phyloP scores from a whole-genome alignment of 371 early-diverging fungal genomes.

The Actinomortierella ambigua region DNA sequence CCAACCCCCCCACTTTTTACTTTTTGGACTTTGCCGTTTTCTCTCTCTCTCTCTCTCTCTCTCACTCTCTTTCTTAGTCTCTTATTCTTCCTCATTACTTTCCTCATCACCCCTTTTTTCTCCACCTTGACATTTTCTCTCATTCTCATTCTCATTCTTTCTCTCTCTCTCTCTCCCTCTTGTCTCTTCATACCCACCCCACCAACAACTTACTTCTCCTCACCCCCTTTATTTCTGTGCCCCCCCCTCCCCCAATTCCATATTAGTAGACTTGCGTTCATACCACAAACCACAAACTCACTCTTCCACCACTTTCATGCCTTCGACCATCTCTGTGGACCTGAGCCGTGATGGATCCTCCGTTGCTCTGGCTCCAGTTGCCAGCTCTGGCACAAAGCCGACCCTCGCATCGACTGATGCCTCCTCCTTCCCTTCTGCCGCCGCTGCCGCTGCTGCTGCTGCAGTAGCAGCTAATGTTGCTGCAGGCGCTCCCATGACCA shows the following conservation, averaged over 20 bases:
- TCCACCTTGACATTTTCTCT: background rate
- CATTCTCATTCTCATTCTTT: background rate
- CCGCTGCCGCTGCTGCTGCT: background rate
- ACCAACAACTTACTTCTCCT: background rate
- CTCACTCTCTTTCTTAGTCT: background rate
- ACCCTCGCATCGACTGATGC: no score
- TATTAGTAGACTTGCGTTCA: background rate
- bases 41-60: conserved; percentile 1
- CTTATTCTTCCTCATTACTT: background rate
- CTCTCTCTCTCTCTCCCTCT: background rate
- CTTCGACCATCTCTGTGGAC: conserved; percentile 26
- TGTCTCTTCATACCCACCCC: background rate
- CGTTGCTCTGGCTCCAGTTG: no score
- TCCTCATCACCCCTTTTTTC: background rate
- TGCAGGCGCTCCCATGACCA: no score
- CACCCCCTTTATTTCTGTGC: background rate
- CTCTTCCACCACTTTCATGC: conserved; percentile 13
- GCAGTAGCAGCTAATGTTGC: background rate
- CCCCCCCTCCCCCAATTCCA: background rate
- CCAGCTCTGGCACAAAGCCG: no score
- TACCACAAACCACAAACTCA: background rate
- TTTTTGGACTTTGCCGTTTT: background rate
- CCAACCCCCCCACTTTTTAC: background rate
- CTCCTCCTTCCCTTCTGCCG: no score
- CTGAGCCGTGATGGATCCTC: conserved; percentile 7